Evolutionary conservation across 208 protist species (phyloP), one percentile per base, ranked within the genome.

Genomic region (Leishmania major): DNA sequence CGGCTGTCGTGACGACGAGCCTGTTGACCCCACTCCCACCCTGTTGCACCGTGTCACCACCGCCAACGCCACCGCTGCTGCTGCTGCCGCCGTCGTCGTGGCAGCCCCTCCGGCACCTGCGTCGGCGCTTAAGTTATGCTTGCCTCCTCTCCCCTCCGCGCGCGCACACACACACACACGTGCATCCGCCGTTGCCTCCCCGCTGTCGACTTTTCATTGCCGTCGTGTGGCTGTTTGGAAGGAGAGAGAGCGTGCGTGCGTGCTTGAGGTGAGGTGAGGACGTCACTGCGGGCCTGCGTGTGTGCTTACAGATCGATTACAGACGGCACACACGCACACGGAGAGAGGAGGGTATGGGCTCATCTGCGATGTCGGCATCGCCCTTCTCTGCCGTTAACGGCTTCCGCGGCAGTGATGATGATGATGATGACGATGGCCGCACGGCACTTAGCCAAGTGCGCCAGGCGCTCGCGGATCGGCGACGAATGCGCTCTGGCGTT

Each of bases 391-490:
- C 71, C 45, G 8, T 25, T 10, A 37, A 25, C 25, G n/a, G 22
- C 43, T n/a, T 53, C 7, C 22, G 35, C 43, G 31, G 69, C 45
- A 49, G 0, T 49, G 45, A 47, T 10, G 45, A 49, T 55, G 49
- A 53, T 25, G 43, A 6, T 22, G 28, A 11, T 0, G 28, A 5
- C 5, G 45, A 31, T 19, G 15, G 53, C 15, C 3, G 15, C 67
- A 69, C 47, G 13, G 81, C 66, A 15, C 81, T 80, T 1, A 49
- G 31, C 37, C 60, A 59, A 6, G 80, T 83, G 2, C 80, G 80
- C 5, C 80, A 67, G 57, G 64, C 66, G 31, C 80, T 79, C 19
- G 73, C 80, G 37, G 74, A 83, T 66, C 80, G 80, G 5, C 80
- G 80, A 31, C 19, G 28, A 8, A 28, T 4, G 28, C 66, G 66